Conservation (phyloP, 208 protist genomes). For the Trypanosoma platydactyli region DNA sequence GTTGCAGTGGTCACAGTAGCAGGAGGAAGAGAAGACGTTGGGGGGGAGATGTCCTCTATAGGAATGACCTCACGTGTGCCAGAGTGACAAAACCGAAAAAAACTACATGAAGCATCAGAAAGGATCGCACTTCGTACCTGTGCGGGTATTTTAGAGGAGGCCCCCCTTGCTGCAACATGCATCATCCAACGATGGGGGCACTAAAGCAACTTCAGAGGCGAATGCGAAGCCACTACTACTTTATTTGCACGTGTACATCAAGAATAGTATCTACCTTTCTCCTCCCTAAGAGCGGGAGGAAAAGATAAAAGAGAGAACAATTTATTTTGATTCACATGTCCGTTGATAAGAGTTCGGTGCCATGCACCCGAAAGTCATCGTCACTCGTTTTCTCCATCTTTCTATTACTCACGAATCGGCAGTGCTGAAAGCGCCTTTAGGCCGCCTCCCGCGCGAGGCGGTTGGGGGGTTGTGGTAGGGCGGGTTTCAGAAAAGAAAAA, state of each 20-base stretch:
- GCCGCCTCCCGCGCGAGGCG: too few relatives aligned
- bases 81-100: constrained; percentile 8
- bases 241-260: too few relatives aligned
- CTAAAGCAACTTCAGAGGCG: too few relatives aligned
- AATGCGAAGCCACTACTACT: too few relatives aligned
- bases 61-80: constrained; percentile 6
- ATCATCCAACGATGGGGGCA: not conserved
- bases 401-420: too few relatives aligned
- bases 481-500: too few relatives aligned
- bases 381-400: too few relatives aligned
- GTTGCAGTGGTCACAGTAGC: not conserved
- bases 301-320: not conserved
- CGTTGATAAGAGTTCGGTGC: too few relatives aligned
- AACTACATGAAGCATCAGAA: constrained; percentile 16
- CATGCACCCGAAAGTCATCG: too few relatives aligned
- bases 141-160: not conserved
- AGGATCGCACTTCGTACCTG: constrained; percentile 22
- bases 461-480: too few relatives aligned
- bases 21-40: not conserved
- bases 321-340: too few relatives aligned
- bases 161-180: not conserved
- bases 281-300: not conserved
- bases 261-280: not conserved
- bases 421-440: too few relatives aligned
- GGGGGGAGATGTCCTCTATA: not conserved